phyloP scores from a whole-genome alignment of 2,329 filamentous ascomycete species.

The Trichophyton verrucosum region DNA sequence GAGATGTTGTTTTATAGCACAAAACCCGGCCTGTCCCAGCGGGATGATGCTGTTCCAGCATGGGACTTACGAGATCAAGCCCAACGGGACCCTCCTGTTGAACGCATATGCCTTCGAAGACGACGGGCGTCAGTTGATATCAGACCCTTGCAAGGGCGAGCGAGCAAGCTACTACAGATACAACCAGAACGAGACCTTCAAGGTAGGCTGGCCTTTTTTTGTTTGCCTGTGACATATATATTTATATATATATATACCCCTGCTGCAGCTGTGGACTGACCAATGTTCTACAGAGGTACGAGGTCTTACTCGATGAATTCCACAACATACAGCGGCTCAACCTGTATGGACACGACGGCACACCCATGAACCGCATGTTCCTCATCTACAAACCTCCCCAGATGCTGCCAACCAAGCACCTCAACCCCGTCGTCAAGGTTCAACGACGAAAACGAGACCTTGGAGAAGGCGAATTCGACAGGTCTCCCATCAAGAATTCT shows the following conservation, averaged over 20 bases:
- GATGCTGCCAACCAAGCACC: conserved; percentile 57
- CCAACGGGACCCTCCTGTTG: conserved; percentile 48
- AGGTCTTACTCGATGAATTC: conserved; percentile 45
- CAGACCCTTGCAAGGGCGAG: conserved; percentile 49
- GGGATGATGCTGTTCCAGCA: conserved; percentile 64
- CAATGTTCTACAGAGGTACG: conserved; percentile 24
- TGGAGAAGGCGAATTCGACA: conserved; percentile 9
- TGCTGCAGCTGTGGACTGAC: not conserved
- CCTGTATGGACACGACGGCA: conserved; percentile 51
- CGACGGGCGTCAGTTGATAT: conserved; percentile 56
- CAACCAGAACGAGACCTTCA: conserved; percentile 51
- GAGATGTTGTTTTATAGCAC: conserved; percentile 31
- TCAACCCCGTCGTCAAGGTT: conserved; percentile 43
- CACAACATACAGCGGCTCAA: conserved; percentile 51
- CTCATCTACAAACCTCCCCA: conserved; percentile 49
- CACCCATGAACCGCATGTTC: conserved; percentile 56
- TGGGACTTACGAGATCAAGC: conserved; percentile 45
- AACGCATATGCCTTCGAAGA: conserved; percentile 43
- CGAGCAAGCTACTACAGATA: conserved; percentile 51
- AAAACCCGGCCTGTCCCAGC: conserved; percentile 47
- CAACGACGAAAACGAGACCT: conserved; percentile 25
- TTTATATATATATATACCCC: not conserved
- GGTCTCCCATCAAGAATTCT: conserved; percentile 17
- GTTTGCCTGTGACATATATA: too few species aligned
- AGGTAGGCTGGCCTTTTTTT: conserved; percentile 36